phyloP scores from a whole-genome alignment of 2,329 filamentous ascomycete species.

The Nemania sp. region DNA sequence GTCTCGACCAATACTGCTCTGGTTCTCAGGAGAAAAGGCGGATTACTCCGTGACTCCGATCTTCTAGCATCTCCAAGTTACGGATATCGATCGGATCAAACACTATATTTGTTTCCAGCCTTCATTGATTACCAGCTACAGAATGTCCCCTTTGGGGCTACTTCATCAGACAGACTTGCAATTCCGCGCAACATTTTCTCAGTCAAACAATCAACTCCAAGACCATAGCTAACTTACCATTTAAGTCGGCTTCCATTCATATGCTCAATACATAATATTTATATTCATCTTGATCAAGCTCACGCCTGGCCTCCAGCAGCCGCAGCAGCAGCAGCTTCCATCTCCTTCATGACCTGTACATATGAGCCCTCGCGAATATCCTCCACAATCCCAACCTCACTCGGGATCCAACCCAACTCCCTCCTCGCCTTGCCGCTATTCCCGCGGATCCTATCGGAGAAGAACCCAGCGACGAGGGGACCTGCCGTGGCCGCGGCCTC shows the following conservation, averaged over 20 bases:
- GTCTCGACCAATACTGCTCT: not conserved
- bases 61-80: no score
- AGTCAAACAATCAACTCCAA: no score
- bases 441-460: slow-evolving; percentile 11
- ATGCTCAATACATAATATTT: not conserved
- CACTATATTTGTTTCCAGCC: no score
- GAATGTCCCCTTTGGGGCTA: no score
- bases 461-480: slow-evolving; percentile 10
- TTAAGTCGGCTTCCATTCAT: no score
- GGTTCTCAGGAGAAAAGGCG: no score
- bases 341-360: slow-evolving; percentile 16
- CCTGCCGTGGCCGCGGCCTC: slow-evolving; percentile 11
- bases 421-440: slow-evolving; percentile 17
- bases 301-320: not conserved
- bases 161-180: no score
- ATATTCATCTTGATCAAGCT: not conserved
- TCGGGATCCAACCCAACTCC: slow-evolving; percentile 19
- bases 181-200: no score
- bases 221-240: no score
- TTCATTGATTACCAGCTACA: no score
- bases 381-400: slow-evolving; percentile 17
- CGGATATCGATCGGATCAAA: no score
- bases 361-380: slow-evolving; percentile 25
- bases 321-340: not conserved
- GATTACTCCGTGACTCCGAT: no score